phyloP scores from a whole-genome alignment of 768 basidiomycete genomes.

The Lentinula guzmanii region DNA sequence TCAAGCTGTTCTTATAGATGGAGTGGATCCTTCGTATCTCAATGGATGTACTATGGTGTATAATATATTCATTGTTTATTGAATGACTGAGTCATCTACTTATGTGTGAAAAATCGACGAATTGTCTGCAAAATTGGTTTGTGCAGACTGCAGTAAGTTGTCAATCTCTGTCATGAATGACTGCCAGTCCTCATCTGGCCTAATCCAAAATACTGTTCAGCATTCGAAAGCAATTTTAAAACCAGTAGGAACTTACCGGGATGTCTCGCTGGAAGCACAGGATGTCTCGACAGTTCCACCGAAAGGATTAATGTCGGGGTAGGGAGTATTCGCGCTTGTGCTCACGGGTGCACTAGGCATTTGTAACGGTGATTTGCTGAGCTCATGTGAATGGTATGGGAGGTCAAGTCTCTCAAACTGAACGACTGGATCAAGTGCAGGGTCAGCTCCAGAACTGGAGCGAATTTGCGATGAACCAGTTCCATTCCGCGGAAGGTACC shows the following conservation, averaged over 20 bases:
- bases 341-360: background rate
- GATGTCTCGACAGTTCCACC: background rate
- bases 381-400: background rate
- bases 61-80: too few relatives aligned
- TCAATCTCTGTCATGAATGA: background rate
- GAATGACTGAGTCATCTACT: background rate
- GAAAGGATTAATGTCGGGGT: background rate
- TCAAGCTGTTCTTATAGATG: background rate
- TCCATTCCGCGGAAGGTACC: background rate
- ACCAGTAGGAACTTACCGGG: background rate
- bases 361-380: background rate
- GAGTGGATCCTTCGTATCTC: background rate
- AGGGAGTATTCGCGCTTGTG: background rate
- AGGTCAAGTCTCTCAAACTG: background rate
- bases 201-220: background rate
- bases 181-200: background rate
- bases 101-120: background rate
- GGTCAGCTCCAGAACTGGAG: background rate
- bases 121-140: background rate
- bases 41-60: too few relatives aligned
- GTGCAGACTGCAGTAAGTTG: background rate
- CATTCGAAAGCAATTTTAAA: background rate
- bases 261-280: background rate
- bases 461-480: background rate
- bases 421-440: background rate